These are phyloP conservation scores for Talinum fruticosum DNA, from an alignment of 148 eudicot genomes.

Conservation along the genomic window DNA sequence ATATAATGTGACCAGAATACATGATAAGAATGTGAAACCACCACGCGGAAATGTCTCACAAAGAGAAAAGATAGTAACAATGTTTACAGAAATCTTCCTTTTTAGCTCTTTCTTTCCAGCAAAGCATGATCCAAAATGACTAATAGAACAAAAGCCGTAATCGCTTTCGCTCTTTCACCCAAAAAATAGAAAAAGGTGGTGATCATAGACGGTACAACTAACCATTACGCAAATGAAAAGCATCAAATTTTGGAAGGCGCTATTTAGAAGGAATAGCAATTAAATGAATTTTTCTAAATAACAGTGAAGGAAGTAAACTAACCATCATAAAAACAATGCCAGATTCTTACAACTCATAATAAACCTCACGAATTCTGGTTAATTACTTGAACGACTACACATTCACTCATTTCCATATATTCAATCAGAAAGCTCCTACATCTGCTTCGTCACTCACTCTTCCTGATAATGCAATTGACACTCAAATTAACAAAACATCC, in stretches of 20 bases:
- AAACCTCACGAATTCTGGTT: not conserved
- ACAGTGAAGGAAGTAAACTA: not conserved
- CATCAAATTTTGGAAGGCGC: no score
- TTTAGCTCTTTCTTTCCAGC: not conserved
- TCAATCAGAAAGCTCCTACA: constrained; percentile 4
- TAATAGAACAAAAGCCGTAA: not conserved
- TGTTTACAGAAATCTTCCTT: not conserved
- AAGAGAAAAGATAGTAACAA: not conserved
- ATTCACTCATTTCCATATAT: not conserved
- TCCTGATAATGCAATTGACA: not conserved
- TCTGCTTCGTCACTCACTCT: not conserved
- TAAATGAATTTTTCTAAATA: not conserved
- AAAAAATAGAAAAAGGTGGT: not conserved
- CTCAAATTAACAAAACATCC: not conserved
- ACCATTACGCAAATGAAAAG: no score
- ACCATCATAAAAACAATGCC: not conserved
- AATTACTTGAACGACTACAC: not conserved
- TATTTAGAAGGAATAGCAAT: constrained; percentile 1
- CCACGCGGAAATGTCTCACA: not conserved
- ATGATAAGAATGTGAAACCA: not conserved
- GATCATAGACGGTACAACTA: no score
- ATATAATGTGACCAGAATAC: not conserved
- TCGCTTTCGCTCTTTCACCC: not conserved
- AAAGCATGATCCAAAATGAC: not conserved
- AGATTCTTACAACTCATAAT: not conserved